Evolutionary conservation across 2,329 filamentous ascomycete genomes (phyloP).

Genomic region (Hymenoscyphus fructigenus): DNA sequence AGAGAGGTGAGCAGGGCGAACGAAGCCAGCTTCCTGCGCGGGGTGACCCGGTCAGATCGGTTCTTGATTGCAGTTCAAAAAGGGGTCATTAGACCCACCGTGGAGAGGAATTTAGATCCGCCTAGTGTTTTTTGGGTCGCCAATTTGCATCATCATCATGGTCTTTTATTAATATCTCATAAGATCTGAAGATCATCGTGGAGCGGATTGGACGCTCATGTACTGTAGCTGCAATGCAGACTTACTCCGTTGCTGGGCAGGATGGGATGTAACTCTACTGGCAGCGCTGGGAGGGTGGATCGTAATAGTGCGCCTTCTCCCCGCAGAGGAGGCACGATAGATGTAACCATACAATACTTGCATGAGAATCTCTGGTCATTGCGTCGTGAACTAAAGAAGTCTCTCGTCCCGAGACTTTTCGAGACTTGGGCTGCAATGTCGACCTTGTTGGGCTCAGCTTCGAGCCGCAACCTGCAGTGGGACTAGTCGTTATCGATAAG

Average conservation of each 20-base stretch:
- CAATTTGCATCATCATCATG: neutral
- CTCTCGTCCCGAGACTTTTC: neutral
- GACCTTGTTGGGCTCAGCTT: neutral
- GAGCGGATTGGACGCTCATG: slow-evolving; percentile 1
- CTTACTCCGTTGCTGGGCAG: neutral
- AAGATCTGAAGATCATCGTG: neutral
- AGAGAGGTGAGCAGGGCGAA: neutral
- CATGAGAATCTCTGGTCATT: neutral
- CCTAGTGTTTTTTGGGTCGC: neutral
- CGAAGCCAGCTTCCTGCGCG: neutral
- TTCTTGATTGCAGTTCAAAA: neutral
- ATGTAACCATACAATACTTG: neutral
- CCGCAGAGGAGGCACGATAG: neutral
- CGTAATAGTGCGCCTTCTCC: neutral
- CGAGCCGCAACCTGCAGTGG: neutral
- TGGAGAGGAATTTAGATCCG: slow-evolving; percentile 3
- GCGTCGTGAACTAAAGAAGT: neutral
- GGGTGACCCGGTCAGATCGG: slow-evolving; percentile 9
- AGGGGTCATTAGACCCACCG: slow-evolving; percentile 3
- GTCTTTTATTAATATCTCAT: neutral
- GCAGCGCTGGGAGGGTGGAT: no score
- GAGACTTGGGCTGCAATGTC: neutral
- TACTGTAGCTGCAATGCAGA: neutral
- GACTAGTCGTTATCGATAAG: neutral
- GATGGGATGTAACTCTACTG: neutral